Conservation (phyloP, 345 rosid genomes). For the Pugionium cornutum region DNA sequence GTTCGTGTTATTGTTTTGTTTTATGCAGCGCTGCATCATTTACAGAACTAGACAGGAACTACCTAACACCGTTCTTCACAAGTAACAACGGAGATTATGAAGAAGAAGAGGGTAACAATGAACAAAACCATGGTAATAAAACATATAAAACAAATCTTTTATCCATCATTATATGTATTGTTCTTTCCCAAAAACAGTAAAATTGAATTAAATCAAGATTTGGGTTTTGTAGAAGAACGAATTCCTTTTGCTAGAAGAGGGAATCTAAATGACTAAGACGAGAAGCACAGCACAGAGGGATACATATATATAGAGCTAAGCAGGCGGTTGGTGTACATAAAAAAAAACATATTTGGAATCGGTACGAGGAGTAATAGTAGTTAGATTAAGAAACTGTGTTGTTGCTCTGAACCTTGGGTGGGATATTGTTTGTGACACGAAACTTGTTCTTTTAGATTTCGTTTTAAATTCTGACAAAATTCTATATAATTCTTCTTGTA, state of each 20-base stretch:
- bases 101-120: conserved; percentile 34
- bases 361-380: conserved; percentile 6
- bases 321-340: conserved; percentile 28
- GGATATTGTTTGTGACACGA: conserved; percentile 24
- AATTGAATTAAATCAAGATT: no score
- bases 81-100: conserved; percentile 74
- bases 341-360: neutral
- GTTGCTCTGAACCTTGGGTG: conserved; percentile 7
- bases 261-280: conserved; percentile 29
- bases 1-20: neutral
- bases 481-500: neutral
- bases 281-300: no score
- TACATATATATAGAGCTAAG: neutral
- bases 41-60: conserved; percentile 74
- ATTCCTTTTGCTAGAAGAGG: conserved; percentile 51
- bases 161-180: neutral
- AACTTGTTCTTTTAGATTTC: neutral
- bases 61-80: conserved; percentile 84
- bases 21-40: conserved; percentile 72
- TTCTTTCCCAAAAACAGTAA: neutral
- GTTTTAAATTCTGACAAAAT: neutral
- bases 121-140: conserved; percentile 34
- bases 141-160: neutral
- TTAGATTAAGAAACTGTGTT: conserved; percentile 7
- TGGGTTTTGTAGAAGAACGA: conserved; percentile 45